Evolutionary conservation across 2,329 filamentous ascomycete genomes (phyloP).

Genomic region (Aspergillus sp.): DNA sequence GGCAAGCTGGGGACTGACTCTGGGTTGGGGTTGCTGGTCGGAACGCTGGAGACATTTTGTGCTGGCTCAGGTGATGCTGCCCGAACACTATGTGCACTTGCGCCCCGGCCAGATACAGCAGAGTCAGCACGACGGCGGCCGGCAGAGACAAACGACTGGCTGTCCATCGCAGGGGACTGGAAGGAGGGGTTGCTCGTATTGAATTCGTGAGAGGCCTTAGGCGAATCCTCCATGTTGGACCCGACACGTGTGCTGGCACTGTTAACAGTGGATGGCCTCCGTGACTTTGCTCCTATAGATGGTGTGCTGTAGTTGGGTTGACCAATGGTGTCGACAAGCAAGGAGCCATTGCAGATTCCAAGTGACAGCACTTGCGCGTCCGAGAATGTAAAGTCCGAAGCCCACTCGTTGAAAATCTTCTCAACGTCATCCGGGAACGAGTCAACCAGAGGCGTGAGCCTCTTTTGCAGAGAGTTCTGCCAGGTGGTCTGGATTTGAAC

Average conservation of each 20-base stretch:
- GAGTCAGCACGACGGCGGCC: slow-evolving; percentile 52
- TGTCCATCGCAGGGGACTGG: slow-evolving; percentile 48
- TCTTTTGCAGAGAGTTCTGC: slow-evolving; percentile 77
- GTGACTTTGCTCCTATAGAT: slow-evolving; percentile 29
- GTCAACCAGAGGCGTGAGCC: slow-evolving; percentile 67
- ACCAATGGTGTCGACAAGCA: slow-evolving; percentile 54
- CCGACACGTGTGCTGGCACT: slow-evolving; percentile 50
- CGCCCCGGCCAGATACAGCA: slow-evolving; percentile 42
- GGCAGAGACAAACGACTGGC: slow-evolving; percentile 19
- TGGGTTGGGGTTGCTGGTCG: slow-evolving; percentile 6
- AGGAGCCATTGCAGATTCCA: slow-evolving; percentile 67
- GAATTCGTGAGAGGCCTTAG: slow-evolving; percentile 58
- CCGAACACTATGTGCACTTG: slow-evolving; percentile 33
- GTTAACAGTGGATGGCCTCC: slow-evolving; percentile 46
- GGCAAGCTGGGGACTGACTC: slow-evolving; percentile 36
- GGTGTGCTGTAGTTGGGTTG: slow-evolving; percentile 55
- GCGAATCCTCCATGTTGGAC: slow-evolving; percentile 59
- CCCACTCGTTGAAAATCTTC: slow-evolving; percentile 71
- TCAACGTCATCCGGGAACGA: slow-evolving; percentile 60
- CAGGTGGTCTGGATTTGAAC: slow-evolving; percentile 77
- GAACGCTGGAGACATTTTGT: slow-evolving; percentile 40
- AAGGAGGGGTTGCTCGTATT: slow-evolving; percentile 54
- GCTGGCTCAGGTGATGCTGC: slow-evolving; percentile 41
- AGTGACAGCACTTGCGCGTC: slow-evolving; percentile 66
- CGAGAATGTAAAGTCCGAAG: slow-evolving; percentile 68